These are phyloP conservation scores for Apiospora aurea DNA, from an alignment of 2,329 filamentous ascomycete genomes.

Conservation along the genomic window DNA sequence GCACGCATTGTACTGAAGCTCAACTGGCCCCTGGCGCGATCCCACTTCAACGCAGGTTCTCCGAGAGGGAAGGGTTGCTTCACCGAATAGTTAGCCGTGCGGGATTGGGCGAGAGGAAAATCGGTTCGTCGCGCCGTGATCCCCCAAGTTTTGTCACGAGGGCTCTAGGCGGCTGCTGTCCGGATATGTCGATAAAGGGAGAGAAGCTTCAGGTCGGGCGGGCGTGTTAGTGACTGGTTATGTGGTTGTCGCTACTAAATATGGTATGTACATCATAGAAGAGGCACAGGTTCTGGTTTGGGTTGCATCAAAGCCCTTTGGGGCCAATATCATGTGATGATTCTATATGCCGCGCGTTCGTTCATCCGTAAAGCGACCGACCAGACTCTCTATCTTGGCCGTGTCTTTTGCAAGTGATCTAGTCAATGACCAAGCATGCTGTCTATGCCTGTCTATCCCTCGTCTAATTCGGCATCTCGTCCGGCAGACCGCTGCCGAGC, in stretches of 20 bases:
- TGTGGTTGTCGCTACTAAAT: neutral
- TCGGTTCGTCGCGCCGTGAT: neutral
- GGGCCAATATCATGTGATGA: constrained; percentile 7
- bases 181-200: neutral
- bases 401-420: too few relatives aligned
- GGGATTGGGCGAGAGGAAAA: neutral
- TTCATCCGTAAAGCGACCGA: neutral
- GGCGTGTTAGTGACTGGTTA: neutral
- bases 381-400: too few relatives aligned
- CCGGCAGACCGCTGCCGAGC: constrained; percentile 49
- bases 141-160: neutral
- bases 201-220: neutral
- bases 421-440: neutral
- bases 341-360: neutral
- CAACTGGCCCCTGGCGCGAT: constrained; percentile 1
- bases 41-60: neutral
- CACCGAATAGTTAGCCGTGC: neutral
- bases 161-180: neutral
- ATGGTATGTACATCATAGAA: constrained; percentile 5
- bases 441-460: neutral
- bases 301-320: constrained; percentile 14
- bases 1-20: constrained; percentile 2
- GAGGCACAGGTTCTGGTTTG: neutral
- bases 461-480: constrained; percentile 31
- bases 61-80: neutral